Conservation (phyloP, 1,284 basidiomycete species). For the Trametes pubescens region DNA sequence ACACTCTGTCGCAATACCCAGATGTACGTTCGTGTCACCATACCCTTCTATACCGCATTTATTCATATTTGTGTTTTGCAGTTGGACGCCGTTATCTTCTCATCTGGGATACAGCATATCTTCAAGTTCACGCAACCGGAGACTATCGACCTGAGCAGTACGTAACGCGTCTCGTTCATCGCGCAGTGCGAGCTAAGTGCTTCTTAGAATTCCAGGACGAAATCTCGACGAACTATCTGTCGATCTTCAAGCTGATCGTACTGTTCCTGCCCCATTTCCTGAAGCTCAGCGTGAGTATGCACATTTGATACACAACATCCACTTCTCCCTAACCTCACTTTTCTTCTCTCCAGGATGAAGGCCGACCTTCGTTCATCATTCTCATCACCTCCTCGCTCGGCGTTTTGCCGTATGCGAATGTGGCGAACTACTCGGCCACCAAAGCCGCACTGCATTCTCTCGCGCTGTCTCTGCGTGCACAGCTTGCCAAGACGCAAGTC, state of each 20-base stretch:
- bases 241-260: conserved; percentile 58
- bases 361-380: conserved; percentile 57
- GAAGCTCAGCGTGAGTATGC: conserved; percentile 53
- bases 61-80: conserved; percentile 35
- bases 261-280: conserved; percentile 66
- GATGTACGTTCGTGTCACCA: conserved; percentile 48
- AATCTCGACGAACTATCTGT: conserved; percentile 63
- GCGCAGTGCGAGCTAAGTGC: neutral
- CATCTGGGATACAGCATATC: conserved; percentile 63
- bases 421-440: conserved; percentile 63
- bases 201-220: conserved; percentile 55
- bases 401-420: conserved; percentile 51
- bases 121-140: conserved; percentile 59
- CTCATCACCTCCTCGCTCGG: conserved; percentile 62
- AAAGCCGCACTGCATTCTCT: conserved; percentile 72
- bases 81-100: conserved; percentile 59
- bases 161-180: conserved; percentile 20
- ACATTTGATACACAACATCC: neutral
- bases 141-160: conserved; percentile 56
- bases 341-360: conserved; percentile 44
- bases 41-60: conserved; percentile 24
- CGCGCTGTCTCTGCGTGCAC: conserved; percentile 55
- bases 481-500: conserved; percentile 59
- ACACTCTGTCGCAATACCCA: conserved; percentile 53
- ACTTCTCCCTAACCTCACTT: neutral